Conservation (phyloP, 768 basidiomycete genomes). For the Rhizopogon rudus region DNA sequence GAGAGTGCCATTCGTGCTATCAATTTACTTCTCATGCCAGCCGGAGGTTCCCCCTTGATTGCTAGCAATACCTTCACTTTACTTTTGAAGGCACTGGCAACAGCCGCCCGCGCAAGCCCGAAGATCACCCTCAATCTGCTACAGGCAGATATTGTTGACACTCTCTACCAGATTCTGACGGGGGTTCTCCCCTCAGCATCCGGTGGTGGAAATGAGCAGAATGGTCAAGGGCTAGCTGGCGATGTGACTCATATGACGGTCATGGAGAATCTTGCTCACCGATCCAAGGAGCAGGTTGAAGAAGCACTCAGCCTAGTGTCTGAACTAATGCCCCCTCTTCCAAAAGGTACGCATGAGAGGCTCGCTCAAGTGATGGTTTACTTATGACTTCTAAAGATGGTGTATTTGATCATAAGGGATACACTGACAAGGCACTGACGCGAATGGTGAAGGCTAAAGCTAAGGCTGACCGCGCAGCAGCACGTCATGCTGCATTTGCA, state of each 20-base stretch:
- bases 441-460: conserved; percentile 78
- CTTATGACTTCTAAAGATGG: conserved; percentile 54
- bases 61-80: conserved; percentile 86
- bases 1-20: conserved; percentile 75
- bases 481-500: conserved; percentile 44
- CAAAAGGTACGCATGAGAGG: conserved; percentile 58
- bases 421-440: conserved; percentile 80
- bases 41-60: conserved; percentile 82
- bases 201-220: conserved; percentile 40
- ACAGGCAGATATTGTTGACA: conserved; percentile 90
- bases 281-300: conserved; percentile 96
- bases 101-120: conserved; percentile 83
- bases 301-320: conserved; percentile 86
- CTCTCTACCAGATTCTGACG: conserved; percentile 91
- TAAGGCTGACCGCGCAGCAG: conserved; percentile 74
- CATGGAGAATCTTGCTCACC: conserved; percentile 94
- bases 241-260: conserved; percentile 95
- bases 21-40: conserved; percentile 79
- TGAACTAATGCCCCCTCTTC: conserved; percentile 89
- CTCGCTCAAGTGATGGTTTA: not conserved
- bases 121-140: conserved; percentile 82
- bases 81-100: conserved; percentile 80
- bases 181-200: conserved; percentile 80
- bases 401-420: conserved; percentile 88
- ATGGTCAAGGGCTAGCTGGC: conserved; percentile 79